Evolutionary conservation across 2,329 filamentous ascomycete genomes (phyloP), one percentile per base, ranked within the genome.

Genomic region (Fusarium bactridioides): DNA sequence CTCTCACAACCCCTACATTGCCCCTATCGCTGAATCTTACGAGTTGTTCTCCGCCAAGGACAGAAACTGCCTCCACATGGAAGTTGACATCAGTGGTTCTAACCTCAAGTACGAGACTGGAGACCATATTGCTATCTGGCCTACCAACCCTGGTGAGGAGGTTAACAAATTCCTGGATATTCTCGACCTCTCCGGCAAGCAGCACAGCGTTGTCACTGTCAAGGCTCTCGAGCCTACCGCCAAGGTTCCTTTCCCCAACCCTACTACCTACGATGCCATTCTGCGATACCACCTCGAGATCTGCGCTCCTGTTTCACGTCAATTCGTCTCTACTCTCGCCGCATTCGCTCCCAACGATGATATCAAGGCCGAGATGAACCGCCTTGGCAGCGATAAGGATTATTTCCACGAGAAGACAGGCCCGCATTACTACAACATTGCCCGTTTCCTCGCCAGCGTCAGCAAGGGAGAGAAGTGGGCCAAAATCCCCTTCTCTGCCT

Each of bases 111-210:
- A 99, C 86, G 94, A 97, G 77, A 99, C 96, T 58, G 96, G 96
- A 81, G 97, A 99, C 80, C 97, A 99, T 82, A 93, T 99, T 79
- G 96, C 96, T 45, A 85, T 99, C 78, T 99, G 97, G 97, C 96
- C 97, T 41, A 97, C 94, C 56, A 99, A 99, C 82, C 87, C 96
- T 65, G 96, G 96, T 64, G 91, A 90, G 73, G 95, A 98, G 82
- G 95, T 98, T 50, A 94, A 98, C 78, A 91, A 94, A 60, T 94
- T 99, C 84, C 85, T 99, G 73, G 87, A 91, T 76, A 88, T 96
- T 61, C 88, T 97, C 73, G 94, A 90, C 70, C 88, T 98, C 44
- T 84, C 86, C 55, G 87, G 90, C 31, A 97, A 97, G 86, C 90
- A 92, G 68, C 85, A 97, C 82, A 87, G 87, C 3, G 95, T 98